A percentile compares a stretch with the other conserved stretches of the same genome.
These are phyloP conservation scores for Purpureocillium takamizusanense DNA, from an alignment of 2,329 filamentous ascomycete species.

Conservation along the genomic window DNA sequence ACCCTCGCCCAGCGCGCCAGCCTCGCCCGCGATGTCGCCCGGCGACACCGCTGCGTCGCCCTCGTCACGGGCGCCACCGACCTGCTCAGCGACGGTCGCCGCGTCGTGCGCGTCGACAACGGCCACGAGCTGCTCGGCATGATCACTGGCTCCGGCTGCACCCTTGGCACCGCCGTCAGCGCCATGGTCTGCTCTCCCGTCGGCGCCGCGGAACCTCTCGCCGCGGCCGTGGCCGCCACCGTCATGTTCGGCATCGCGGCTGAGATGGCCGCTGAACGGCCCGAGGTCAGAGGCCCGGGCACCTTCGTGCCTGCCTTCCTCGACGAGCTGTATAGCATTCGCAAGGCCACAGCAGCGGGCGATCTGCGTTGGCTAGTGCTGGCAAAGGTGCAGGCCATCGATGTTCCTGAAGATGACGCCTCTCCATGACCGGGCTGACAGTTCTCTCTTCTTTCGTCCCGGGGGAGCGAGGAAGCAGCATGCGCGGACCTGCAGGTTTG, in stretches of 20 bases:
- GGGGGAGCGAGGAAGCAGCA: too few relatives aligned
- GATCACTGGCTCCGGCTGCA: conserved; percentile 77
- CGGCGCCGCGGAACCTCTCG: conserved; percentile 59
- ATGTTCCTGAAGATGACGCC: conserved; percentile 15
- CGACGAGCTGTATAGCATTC: conserved; percentile 53
- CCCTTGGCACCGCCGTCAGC: conserved; percentile 72
- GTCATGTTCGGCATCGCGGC: conserved; percentile 70
- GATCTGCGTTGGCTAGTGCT: conserved; percentile 42
- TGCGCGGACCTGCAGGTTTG: too few relatives aligned
- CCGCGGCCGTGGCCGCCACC: conserved; percentile 63
- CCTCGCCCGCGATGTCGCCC: conserved; percentile 59
- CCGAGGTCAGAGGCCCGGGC: conserved; percentile 67
- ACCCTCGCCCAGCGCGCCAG: conserved; percentile 41
- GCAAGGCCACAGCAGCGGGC: conserved; percentile 36
- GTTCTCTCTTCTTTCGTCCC: too few relatives aligned
- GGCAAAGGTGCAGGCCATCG: conserved; percentile 37
- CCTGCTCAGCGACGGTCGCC: conserved; percentile 64
- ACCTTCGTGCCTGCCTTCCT: conserved; percentile 81
- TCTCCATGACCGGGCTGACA: too few relatives aligned
- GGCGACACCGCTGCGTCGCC: conserved; percentile 61
- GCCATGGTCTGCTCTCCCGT: conserved; percentile 63
- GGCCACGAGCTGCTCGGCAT: conserved; percentile 63
- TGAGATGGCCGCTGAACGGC: conserved; percentile 55
- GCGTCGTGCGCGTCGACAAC: conserved; percentile 62
- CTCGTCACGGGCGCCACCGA: conserved; percentile 78